phyloP scores from a whole-genome alignment of 1,284 basidiomycete species.

The Phylloboletellus chloephorus region DNA sequence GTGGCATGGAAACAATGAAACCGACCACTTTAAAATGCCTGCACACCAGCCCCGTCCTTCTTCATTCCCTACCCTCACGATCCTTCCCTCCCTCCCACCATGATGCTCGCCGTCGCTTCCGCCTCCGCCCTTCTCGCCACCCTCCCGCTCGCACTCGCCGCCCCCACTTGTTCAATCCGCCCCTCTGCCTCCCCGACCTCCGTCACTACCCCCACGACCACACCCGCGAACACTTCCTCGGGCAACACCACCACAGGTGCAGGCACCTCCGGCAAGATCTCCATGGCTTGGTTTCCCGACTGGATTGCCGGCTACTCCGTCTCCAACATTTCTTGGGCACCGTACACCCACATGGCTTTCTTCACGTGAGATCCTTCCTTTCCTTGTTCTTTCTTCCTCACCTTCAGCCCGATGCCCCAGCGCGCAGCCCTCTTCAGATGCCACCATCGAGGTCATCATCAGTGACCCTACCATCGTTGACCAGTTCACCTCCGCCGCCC shows the following conservation, averaged over 20 bases:
- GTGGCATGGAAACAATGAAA: slow-evolving; percentile 13
- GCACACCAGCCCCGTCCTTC: neutral
- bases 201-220: slow-evolving; percentile 8
- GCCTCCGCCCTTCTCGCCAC: slow-evolving; percentile 20
- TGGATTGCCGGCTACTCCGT: slow-evolving; percentile 51
- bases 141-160: slow-evolving; percentile 27
- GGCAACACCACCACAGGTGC: slow-evolving; percentile 21
- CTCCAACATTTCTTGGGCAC: slow-evolving; percentile 49
- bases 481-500: slow-evolving; percentile 47
- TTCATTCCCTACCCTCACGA: slow-evolving; percentile 11
- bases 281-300: slow-evolving; percentile 60
- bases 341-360: slow-evolving; percentile 61
- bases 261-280: slow-evolving; percentile 31
- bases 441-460: slow-evolving; percentile 37
- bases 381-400: neutral
- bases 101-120: slow-evolving; percentile 18
- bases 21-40: slow-evolving; percentile 10
- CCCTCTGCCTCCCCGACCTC: slow-evolving; percentile 3
- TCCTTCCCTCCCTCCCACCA: slow-evolving; percentile 12
- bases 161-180: slow-evolving; percentile 24
- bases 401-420: slow-evolving; percentile 3
- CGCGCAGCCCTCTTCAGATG: slow-evolving; percentile 47
- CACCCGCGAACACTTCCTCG: slow-evolving; percentile 7
- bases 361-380: slow-evolving; percentile 48
- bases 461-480: slow-evolving; percentile 6